Percentiles rank a stretch among this genome's conserved stretches.
phyloP scores from a whole-genome alignment of 257 asterid species.

The Salvia hispanica region DNA sequence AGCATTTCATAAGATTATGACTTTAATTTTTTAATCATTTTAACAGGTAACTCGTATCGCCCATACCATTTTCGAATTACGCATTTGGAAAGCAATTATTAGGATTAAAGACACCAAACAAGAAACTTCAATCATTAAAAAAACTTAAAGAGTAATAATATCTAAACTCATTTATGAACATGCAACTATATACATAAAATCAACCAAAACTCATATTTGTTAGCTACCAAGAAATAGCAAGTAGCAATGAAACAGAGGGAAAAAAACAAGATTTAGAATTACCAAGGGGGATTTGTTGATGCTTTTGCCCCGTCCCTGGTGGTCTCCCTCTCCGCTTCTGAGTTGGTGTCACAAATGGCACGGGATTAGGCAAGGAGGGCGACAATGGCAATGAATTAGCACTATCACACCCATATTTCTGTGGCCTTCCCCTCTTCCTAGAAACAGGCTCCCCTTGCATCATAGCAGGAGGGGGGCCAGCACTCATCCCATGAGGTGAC shows the following conservation, averaged over 20 bases:
- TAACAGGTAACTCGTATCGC: too few species aligned
- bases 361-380: conserved; percentile 45
- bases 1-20: too few species aligned
- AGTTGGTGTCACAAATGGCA: conserved; percentile 41
- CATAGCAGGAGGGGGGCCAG: conserved; percentile 48
- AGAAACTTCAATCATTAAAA: too few species aligned
- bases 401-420: conserved; percentile 33
- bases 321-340: conserved; percentile 66
- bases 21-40: too few species aligned
- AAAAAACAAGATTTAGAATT: conserved; percentile 26
- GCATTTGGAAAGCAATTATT: too few species aligned
- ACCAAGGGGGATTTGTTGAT: conserved; percentile 51
- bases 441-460: conserved; percentile 53
- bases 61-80: too few species aligned
- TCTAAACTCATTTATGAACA: too few species aligned
- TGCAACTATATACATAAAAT: too few species aligned
- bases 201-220: conserved; percentile 23
- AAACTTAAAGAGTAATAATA: too few species aligned
- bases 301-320: conserved; percentile 60
- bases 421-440: conserved; percentile 69
- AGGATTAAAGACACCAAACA: too few species aligned
- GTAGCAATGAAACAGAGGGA: neutral
- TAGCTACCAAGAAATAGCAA: neutral
- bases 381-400: conserved; percentile 44
- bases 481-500: conserved; percentile 46